Evolutionary conservation across 805 yeast genomes (phyloP), one percentile per base, ranked within the genome.

Genomic region (Lipomyces spencermartinsiae): DNA sequence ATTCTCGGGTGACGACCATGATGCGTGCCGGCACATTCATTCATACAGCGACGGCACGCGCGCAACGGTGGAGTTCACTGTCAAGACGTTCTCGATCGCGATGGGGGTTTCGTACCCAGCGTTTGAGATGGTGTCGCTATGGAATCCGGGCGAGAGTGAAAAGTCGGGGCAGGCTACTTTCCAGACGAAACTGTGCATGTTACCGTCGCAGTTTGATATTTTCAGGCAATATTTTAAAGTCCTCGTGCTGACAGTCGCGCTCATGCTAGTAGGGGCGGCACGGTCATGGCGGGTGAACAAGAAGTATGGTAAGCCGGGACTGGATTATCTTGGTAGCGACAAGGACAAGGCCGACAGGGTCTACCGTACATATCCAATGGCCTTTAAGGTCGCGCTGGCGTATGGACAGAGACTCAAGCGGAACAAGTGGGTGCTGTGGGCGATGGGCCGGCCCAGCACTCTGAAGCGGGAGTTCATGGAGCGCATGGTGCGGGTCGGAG

Each of bases 1-100:
- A 3, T 91, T 93, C 75, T 87, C 96, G 5, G 99, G 99, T 0
- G 99, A 95, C 77, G 99, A 95, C 77, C 99, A 95, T 80, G 99
- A 95, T 77, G 93, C 92, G 73, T 95, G 99, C 77, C 92, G 90
- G 71, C 84, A 89, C 37, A 79, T 80, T 25, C 98, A 94, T 76
- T 65, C 73, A 4, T 80, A 75, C 70, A 56, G 53, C 6, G 64
- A 72, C 37, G 74, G 71, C 9, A 62, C 46, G 6, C 63, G 65
- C 10, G 69, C 71, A 71, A 82, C 86, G 34, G 55, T 59, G 25
- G 99, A 95, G 77, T 87, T 90, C 71, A 92, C 97, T 0, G 93
- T 93, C 35, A 95, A 95, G 78, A 87, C 97, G 2, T 87, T 90
- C 62, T 89, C 97, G 14, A 91, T 95, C 97, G 93, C 97, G 29